These are phyloP conservation scores for Gremmenia infestans DNA, from an alignment of 2,329 filamentous ascomycete genomes.

Conservation along the genomic window DNA sequence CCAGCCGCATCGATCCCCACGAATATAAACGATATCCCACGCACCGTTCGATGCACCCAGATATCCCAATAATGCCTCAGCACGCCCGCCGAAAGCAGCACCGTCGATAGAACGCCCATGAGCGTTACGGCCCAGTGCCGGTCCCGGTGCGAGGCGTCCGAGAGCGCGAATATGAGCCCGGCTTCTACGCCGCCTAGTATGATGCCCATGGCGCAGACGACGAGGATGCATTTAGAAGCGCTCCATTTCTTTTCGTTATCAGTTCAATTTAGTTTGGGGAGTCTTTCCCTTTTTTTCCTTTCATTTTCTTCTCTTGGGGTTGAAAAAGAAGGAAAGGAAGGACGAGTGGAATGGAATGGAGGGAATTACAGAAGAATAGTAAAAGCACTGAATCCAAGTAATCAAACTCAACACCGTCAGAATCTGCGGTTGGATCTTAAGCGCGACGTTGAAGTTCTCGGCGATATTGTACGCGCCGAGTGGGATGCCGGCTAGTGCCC, in stretches of 20 bases:
- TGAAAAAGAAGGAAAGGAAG: background rate
- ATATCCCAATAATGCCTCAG: conserved; percentile 67
- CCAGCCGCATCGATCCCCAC: conserved; percentile 65
- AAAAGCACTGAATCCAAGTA: conserved; percentile 31
- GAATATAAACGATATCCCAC: conserved; percentile 69
- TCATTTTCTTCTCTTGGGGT: too few species aligned
- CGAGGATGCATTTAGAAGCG: conserved; percentile 41
- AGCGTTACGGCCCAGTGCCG: conserved; percentile 57
- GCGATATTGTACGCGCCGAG: conserved; percentile 44
- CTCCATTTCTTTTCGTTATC: conserved; percentile 41
- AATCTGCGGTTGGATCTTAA: conserved; percentile 32
- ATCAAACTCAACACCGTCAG: conserved; percentile 31
- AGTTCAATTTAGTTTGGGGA: too few species aligned
- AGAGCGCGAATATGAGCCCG: conserved; percentile 52
- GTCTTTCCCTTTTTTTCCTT: too few species aligned
- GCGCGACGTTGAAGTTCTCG: conserved; percentile 29
- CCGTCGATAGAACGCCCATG: conserved; percentile 62
- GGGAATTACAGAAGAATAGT: conserved; percentile 41
- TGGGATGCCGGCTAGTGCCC: conserved; percentile 63
- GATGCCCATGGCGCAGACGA: conserved; percentile 46
- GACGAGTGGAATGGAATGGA: too few species aligned
- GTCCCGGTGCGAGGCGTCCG: conserved; percentile 36
- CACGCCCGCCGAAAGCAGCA: conserved; percentile 60
- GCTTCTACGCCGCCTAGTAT: conserved; percentile 56
- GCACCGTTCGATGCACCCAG: conserved; percentile 58